These are phyloP conservation scores for Trichoderma oligosporum DNA, from an alignment of 2,329 filamentous ascomycete species.

Conservation along the genomic window DNA sequence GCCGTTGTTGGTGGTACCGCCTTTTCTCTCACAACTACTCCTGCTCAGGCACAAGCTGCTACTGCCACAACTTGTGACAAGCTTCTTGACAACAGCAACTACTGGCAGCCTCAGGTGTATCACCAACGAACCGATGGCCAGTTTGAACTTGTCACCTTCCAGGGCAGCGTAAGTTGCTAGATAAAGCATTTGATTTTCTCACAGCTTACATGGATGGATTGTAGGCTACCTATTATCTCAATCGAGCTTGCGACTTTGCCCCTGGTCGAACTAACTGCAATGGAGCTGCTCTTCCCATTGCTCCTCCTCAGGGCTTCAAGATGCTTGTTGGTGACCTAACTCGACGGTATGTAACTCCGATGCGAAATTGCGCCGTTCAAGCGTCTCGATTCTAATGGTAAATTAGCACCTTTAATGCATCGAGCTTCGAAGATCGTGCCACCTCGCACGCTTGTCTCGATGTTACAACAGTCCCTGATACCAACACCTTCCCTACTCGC, in stretches of 20 bases:
- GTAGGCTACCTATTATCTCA: constrained; percentile 29
- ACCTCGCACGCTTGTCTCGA: constrained; percentile 56
- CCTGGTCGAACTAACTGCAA: constrained; percentile 26
- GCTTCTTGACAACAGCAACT: constrained; percentile 59
- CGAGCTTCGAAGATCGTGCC: constrained; percentile 45
- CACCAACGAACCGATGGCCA: constrained; percentile 52
- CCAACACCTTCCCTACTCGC: constrained; percentile 45
- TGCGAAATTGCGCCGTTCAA: not conserved
- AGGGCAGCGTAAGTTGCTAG: constrained; percentile 26
- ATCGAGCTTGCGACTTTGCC: constrained; percentile 29
- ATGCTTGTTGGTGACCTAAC: constrained; percentile 62
- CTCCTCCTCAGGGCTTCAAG: constrained; percentile 60
- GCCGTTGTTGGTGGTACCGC: constrained; percentile 60
- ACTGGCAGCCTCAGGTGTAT: constrained; percentile 62
- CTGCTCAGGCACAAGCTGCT: constrained; percentile 47
- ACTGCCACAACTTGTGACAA: constrained; percentile 64
- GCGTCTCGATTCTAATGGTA: not conserved
- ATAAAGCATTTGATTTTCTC: not conserved
- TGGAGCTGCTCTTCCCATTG: constrained; percentile 37
- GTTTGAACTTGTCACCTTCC: constrained; percentile 42
- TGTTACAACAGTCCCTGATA: constrained; percentile 36
- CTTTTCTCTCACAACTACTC: constrained; percentile 54
- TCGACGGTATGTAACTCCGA: constrained; percentile 32
- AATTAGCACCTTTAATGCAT: constrained; percentile 39
- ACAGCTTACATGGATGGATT: not conserved